These are phyloP conservation scores for Punctularia strigosozonata DNA, from an alignment of 768 basidiomycete genomes.

Conservation along the genomic window DNA sequence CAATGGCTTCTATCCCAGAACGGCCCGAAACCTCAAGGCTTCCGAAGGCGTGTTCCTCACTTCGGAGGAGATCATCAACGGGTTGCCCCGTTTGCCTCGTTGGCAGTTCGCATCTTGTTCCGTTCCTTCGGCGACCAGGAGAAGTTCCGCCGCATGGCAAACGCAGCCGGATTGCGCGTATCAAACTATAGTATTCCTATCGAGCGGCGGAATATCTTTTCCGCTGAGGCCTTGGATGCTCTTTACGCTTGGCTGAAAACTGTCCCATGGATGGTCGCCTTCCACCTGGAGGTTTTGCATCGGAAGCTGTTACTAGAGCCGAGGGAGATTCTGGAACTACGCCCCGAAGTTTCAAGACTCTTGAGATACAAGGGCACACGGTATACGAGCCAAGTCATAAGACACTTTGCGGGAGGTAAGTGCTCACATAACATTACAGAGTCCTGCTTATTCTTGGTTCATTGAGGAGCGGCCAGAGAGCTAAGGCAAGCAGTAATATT, in stretches of 20 bases:
- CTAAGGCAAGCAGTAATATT: too few relatives aligned
- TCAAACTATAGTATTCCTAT: slow-evolving; percentile 24
- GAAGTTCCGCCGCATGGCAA: slow-evolving; percentile 27
- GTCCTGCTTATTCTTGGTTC: too few relatives aligned
- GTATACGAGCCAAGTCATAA: slow-evolving; percentile 22
- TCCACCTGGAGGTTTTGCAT: slow-evolving; percentile 40
- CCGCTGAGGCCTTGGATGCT: slow-evolving; percentile 17
- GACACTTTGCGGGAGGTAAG: slow-evolving; percentile 21
- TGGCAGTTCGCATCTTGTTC: slow-evolving; percentile 40
- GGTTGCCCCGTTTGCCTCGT: slow-evolving; percentile 40
- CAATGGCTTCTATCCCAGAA: too few relatives aligned
- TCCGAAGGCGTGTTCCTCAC: slow-evolving; percentile 1
- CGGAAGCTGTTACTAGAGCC: slow-evolving; percentile 32
- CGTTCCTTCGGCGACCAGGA: slow-evolving; percentile 18
- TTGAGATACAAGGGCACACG: slow-evolving; percentile 17
- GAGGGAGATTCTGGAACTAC: slow-evolving; percentile 34
- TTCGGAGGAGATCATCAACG: slow-evolving; percentile 20
- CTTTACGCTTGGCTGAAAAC: slow-evolving; percentile 21
- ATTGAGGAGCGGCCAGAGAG: too few relatives aligned
- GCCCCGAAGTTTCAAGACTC: slow-evolving; percentile 21
- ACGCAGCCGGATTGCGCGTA: slow-evolving; percentile 16
- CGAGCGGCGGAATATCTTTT: slow-evolving; percentile 33
- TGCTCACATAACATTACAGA: too few relatives aligned
- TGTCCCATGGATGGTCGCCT: slow-evolving; percentile 42
- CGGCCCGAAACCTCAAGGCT: too few relatives aligned